Base-by-base conservation (phyloP, 1,139 yeast species). In the Taphrina deformans region DNA sequence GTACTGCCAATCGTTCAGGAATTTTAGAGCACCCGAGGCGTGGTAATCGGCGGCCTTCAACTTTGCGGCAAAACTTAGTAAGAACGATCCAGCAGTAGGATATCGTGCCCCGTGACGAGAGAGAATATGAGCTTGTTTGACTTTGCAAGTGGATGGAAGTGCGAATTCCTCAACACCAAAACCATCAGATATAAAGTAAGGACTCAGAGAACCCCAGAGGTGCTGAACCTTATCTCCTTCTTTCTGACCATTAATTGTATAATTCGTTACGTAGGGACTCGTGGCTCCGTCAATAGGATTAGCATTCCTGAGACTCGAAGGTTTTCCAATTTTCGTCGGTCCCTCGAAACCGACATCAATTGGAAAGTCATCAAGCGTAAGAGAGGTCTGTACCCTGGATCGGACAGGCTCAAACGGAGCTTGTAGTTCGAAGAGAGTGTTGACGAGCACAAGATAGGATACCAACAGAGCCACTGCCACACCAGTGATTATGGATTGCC, bases 91-190 rank as follows among this genome's bases (percentile, higher is more conserved):
- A 9, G 65, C 59, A 5, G 65, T 61, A 2, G 65, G 65, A 38
- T 52, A 61, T n/a, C 65, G 29, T 3, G 65, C 31, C 18, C 65
- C 65, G 29, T 61, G 65, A 18, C 65, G 52, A 7, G 53, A 41
- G 12, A 61, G 53, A 12, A 52, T 52, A 24, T 61, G 65, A 10
- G 38, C 65, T 35, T 61, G 65, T 41, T 45, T 33, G 18, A 61
- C 51, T 21, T 61, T 40, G 35, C 65, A 61, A 24, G 24, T 27
- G 3, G 35, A 6, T 21, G 65, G 65, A 12, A 61, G 40, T 1
- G 59, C 45, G n/a, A 18, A 24, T 23, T 61, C 60, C 26, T 51
- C 38, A n/a, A 41, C 44, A 23, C 65, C 65, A 18, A 52, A 61
- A 6, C 63, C 63, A 29, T 41, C 60, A 12, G 59, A 44, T 4